Conservation (phyloP, 805 yeast genomes). For the Candida methanosorbosa region DNA sequence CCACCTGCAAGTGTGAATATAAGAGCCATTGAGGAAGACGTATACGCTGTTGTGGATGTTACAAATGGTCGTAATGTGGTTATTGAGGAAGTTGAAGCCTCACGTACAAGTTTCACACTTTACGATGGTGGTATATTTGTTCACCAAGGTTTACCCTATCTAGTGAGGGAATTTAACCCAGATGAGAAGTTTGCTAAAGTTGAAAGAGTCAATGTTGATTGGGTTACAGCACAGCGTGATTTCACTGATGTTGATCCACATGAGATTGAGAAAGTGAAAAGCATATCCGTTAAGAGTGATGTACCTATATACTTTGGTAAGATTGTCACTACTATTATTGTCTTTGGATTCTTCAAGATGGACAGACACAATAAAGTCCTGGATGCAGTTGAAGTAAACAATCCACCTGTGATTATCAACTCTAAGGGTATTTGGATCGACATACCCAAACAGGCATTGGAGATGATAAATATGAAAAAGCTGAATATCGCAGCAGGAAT, state of each 20-base stretch:
- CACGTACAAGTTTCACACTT: conserved; percentile 80
- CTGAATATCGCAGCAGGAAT: conserved; percentile 81
- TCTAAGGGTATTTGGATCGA: conserved; percentile 93
- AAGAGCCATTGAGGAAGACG: conserved; percentile 75
- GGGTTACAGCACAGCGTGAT: conserved; percentile 90
- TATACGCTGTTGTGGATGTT: conserved; percentile 83
- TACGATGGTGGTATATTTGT: conserved; percentile 90
- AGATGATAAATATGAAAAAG: conserved; percentile 43
- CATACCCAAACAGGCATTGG: conserved; percentile 59
- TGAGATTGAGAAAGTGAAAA: conserved; percentile 56
- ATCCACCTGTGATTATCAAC: conserved; percentile 65
- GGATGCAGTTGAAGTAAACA: conserved; percentile 87
- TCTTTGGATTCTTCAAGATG: conserved; percentile 89
- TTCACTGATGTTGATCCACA: conserved; percentile 88
- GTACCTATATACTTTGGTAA: conserved; percentile 70
- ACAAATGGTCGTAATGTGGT: conserved; percentile 70
- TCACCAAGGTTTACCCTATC: conserved; percentile 87
- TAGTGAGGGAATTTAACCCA: conserved; percentile 76
- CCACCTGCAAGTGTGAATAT: conserved; percentile 71
- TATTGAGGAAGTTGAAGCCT: conserved; percentile 83
- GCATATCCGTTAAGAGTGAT: conserved; percentile 35
- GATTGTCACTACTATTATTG: conserved; percentile 62
- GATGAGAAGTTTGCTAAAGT: conserved; percentile 80
- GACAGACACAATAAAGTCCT: conserved; percentile 70
- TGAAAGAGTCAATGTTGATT: conserved; percentile 82